Evolutionary conservation across 192 early-diverging fungal genomes (phyloP).

Genomic region (Entophlyctis helioformis): DNA sequence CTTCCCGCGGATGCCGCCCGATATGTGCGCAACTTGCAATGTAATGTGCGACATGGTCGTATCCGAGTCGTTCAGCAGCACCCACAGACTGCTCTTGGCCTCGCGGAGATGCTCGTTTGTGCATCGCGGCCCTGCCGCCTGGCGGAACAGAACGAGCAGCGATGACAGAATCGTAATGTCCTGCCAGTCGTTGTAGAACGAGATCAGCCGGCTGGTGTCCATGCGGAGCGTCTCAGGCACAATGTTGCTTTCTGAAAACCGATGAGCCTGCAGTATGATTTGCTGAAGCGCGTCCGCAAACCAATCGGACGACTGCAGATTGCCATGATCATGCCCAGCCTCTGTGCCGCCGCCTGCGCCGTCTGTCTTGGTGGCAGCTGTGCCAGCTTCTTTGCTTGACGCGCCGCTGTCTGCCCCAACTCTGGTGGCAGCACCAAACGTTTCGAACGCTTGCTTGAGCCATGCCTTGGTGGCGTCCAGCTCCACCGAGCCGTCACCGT

Average conservation of each 20-base stretch:
- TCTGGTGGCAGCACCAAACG: too few species aligned
- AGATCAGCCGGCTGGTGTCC: slow-evolving; percentile 26
- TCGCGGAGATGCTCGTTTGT: slow-evolving; percentile 2
- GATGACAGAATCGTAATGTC: slow-evolving; percentile 35
- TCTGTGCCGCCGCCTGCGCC: too few species aligned
- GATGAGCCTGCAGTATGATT: slow-evolving; percentile 12
- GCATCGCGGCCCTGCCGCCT: slow-evolving; percentile 19
- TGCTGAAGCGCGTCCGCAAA: slow-evolving; percentile 9
- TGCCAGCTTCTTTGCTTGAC: neutral
- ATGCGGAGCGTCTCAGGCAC: slow-evolving; percentile 35
- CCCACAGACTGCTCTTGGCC: slow-evolving; percentile 28
- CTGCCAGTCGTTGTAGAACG: slow-evolving; percentile 42
- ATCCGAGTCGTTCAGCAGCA: slow-evolving; percentile 38
- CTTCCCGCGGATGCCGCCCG: slow-evolving; percentile 23
- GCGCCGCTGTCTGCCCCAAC: too few species aligned
- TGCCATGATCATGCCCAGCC: too few species aligned
- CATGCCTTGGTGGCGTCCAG: slow-evolving; percentile 14
- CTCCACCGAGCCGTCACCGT: slow-evolving; percentile 5
- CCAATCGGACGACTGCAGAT: too few species aligned
- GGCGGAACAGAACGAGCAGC: slow-evolving; percentile 29
- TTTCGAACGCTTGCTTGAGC: slow-evolving; percentile 3
- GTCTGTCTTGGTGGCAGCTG: neutral
- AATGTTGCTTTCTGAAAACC: slow-evolving; percentile 3
- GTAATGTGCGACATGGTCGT: slow-evolving; percentile 35
- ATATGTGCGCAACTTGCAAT: slow-evolving; percentile 23